These are phyloP conservation scores for Auricularia cornea DNA, from an alignment of 768 basidiomycete species.

Conservation along the genomic window DNA sequence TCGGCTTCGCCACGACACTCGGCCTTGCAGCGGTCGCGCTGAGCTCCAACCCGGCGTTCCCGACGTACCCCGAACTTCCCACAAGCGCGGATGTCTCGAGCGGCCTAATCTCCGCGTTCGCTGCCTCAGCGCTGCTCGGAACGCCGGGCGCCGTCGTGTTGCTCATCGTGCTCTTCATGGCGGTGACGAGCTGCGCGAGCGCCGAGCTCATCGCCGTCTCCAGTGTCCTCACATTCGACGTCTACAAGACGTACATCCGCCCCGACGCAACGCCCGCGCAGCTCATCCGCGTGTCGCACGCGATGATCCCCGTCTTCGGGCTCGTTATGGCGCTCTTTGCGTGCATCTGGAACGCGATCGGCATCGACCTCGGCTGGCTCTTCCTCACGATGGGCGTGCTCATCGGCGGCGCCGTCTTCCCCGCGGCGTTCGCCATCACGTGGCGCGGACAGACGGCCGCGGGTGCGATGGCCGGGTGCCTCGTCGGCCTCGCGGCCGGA, in stretches of 20 bases:
- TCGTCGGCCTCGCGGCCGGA: slow-evolving; percentile 19
- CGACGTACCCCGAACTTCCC: slow-evolving; percentile 41
- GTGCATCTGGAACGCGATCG: slow-evolving; percentile 18
- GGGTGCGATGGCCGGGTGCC: slow-evolving; percentile 18
- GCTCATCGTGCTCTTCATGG: slow-evolving; percentile 41
- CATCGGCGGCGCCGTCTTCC: slow-evolving; percentile 18
- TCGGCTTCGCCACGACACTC: slow-evolving; percentile 37
- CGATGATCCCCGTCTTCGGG: slow-evolving; percentile 16
- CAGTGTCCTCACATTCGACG: slow-evolving; percentile 19
- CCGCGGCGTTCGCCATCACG: slow-evolving; percentile 13
- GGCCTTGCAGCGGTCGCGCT: slow-evolving; percentile 34
- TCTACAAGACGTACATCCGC: slow-evolving; percentile 32
- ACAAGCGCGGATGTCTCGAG: slow-evolving; percentile 26
- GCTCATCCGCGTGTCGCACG: slow-evolving; percentile 14
- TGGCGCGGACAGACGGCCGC: slow-evolving; percentile 17
- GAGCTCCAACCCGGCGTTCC: slow-evolving; percentile 38
- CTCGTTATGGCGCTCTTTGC: slow-evolving; percentile 23
- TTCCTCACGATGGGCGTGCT: slow-evolving; percentile 19
- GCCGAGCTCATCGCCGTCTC: slow-evolving; percentile 40
- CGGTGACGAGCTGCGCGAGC: slow-evolving; percentile 39
- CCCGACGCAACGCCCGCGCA: slow-evolving; percentile 21
- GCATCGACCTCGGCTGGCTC: slow-evolving; percentile 24
- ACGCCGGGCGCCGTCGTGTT: slow-evolving; percentile 37
- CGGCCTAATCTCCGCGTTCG: slow-evolving; percentile 39
- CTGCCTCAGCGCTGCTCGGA: slow-evolving; percentile 39